phyloP scores from a whole-genome alignment of 257 asterid species.

The Rubia yunnanensis region DNA sequence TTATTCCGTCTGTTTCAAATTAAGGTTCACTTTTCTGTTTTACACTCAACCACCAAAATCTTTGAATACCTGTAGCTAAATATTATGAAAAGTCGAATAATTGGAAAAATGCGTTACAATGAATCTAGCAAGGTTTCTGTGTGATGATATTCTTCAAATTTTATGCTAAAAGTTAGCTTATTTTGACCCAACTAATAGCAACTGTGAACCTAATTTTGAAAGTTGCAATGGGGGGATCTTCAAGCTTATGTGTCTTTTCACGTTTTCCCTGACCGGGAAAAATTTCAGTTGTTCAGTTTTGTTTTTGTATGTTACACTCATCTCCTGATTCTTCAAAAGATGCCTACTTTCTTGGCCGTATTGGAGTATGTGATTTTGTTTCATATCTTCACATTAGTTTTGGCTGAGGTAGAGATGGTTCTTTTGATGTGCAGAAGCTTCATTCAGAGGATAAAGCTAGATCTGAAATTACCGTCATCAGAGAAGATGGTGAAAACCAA shows the following conservation, averaged over 20 bases:
- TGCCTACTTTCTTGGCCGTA: neutral
- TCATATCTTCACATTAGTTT: constrained; percentile 7
- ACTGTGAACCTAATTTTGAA: too few relatives aligned
- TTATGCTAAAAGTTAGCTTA: too few relatives aligned
- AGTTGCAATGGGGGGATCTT: neutral
- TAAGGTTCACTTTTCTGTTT: too few relatives aligned
- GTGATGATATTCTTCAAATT: too few relatives aligned
- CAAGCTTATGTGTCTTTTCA: neutral
- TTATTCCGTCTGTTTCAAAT: too few relatives aligned
- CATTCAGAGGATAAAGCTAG: constrained; percentile 24
- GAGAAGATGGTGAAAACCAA: constrained; percentile 33
- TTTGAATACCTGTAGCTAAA: too few relatives aligned
- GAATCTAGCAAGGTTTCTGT: too few relatives aligned
- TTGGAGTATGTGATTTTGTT: neutral
- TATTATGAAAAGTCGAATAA: too few relatives aligned
- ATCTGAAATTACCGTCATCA: constrained; percentile 21
- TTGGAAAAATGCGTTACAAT: too few relatives aligned
- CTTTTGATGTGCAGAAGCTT: constrained; percentile 25
- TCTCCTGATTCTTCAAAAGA: neutral
- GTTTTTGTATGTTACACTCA: neutral
- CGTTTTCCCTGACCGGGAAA: neutral
- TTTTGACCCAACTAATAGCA: too few relatives aligned
- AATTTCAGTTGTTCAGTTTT: neutral
- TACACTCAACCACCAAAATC: too few relatives aligned
- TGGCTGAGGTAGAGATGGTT: neutral